Evolutionary conservation across 139 green algal genomes (phyloP).

Genomic region (Mesotaenium endlicherianum): DNA sequence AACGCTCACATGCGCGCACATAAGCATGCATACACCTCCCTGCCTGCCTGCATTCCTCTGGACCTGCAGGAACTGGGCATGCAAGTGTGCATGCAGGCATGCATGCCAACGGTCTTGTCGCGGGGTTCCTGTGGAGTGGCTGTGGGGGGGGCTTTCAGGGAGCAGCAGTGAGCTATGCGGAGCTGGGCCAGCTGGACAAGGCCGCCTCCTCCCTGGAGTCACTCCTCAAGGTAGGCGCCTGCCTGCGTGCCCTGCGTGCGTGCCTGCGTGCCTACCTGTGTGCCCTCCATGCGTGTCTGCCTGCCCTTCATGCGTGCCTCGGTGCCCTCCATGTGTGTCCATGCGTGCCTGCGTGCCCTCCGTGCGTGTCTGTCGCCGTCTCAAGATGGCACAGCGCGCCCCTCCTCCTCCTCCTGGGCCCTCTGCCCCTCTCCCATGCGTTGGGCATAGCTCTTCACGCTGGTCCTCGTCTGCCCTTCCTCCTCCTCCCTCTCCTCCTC

Average conservation of each 20-base stretch:
- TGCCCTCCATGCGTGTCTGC: not conserved
- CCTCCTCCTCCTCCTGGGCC: too few species aligned
- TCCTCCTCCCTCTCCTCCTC: too few species aligned
- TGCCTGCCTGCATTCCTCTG: not conserved
- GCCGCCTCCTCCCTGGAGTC: slow-evolving; percentile 3
- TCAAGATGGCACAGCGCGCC: too few species aligned
- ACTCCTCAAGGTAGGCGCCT: not conserved
- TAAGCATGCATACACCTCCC: not conserved
- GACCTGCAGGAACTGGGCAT: not conserved
- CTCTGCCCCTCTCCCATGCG: too few species aligned
- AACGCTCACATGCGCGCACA: not conserved
- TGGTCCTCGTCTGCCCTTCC: too few species aligned
- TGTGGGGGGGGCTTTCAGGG: slow-evolving; percentile 16
- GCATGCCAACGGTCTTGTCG: not conserved
- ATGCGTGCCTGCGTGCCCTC: not conserved
- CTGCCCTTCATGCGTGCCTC: not conserved
- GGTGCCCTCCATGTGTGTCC: not conserved
- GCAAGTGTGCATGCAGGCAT: not conserved
- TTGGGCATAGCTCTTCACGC: too few species aligned
- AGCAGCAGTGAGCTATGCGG: slow-evolving; percentile 21
- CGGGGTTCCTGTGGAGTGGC: not conserved
- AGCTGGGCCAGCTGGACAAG: slow-evolving; percentile 27
- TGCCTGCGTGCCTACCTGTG: not conserved
- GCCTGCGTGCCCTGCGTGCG: not conserved
- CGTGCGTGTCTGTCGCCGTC: not conserved